Evolutionary conservation across 331 rosid genomes (phyloP).

Genomic region (Pyrus hybrid): DNA sequence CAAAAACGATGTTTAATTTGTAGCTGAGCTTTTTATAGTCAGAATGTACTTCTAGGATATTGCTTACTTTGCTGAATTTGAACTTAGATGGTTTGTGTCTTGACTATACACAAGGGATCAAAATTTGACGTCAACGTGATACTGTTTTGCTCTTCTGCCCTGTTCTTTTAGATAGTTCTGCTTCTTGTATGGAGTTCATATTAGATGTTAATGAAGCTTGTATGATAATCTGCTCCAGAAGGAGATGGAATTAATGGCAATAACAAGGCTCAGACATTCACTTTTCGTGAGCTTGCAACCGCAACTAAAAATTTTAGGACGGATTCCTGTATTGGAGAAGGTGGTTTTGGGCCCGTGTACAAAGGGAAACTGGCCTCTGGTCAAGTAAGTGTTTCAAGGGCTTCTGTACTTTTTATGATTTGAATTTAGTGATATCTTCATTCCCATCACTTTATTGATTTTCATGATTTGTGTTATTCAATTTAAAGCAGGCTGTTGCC

Average conservation of each 20-base stretch:
- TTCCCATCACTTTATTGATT: not conserved
- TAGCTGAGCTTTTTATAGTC: not conserved
- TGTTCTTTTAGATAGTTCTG: not conserved
- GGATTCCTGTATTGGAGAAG: slow-evolving; percentile 44
- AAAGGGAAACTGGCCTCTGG: slow-evolving; percentile 28
- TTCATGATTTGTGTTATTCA: not conserved
- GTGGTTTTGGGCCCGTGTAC: slow-evolving; percentile 67
- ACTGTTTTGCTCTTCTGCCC: not conserved
- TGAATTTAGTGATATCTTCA: not conserved
- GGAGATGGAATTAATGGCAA: slow-evolving; percentile 6
- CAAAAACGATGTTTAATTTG: not conserved
- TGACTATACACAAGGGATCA: not conserved
- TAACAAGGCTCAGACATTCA: slow-evolving; percentile 28
- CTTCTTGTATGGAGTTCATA: not conserved
- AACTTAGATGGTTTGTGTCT: not conserved
- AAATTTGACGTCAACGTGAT: not conserved
- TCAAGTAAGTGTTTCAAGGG: slow-evolving; percentile 24
- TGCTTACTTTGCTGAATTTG: not conserved
- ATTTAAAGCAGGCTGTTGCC: slow-evolving; percentile 37
- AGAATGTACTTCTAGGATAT: not conserved
- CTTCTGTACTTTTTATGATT: not conserved
- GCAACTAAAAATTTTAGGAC: slow-evolving; percentile 54
- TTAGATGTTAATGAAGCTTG: not conserved
- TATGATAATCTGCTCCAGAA: slow-evolving; percentile 3
- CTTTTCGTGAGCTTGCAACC: slow-evolving; percentile 51